Base-by-base conservation (phyloP, 495 filamentous ascomycete species). In the Physcia stellaris region DNA sequence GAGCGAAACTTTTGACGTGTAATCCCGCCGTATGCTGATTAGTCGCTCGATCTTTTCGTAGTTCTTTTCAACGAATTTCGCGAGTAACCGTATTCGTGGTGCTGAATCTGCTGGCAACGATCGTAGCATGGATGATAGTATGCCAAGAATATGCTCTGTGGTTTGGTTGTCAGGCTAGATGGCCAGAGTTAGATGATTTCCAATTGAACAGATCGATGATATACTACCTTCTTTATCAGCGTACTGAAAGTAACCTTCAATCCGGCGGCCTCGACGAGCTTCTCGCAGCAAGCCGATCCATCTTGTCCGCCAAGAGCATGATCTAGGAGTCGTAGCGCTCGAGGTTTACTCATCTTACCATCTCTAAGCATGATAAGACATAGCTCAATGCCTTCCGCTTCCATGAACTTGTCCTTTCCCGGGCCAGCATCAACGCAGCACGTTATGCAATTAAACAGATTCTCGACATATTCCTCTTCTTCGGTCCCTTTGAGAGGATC, bases 31-130 rank as follows among this genome's bases (percentile, higher is more conserved):
- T 24, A 94, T 57, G 44, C 67, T 66, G 28, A 90, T 57, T 1
- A 93, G 64, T 49, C 75, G 80, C 7, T 49, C 60, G 10, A 81
- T 75, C 59, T 93, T 92, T 42, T 86, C 82, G 53, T 92, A 95
- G 41, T 94, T 80, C 47, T 82, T 88, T 60, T 95, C 87, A 29
- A 92, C 79, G 54, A 99, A 96, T 50, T 99, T 99, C 3, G 86
- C 90, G 0, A 96, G 68, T 4, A 80, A 71, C 2, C 90, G 71
- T 22, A 95, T 86, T 2, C 90, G 68, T n/a, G 73, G 63, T 1
- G 82, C 66, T 9, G 80, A 83, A n/a, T 84, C 74, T 4, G 75
- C 80, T 0, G 85, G 86, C 2, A 99, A 54, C 1, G 74, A 66
- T 12, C 86, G 79, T 1, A 99, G 67, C 51, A 99, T 67, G 0